These are phyloP conservation scores for Mortierella sp. DNA, from an alignment of 371 early-diverging fungal species.

Conservation along the genomic window DNA sequence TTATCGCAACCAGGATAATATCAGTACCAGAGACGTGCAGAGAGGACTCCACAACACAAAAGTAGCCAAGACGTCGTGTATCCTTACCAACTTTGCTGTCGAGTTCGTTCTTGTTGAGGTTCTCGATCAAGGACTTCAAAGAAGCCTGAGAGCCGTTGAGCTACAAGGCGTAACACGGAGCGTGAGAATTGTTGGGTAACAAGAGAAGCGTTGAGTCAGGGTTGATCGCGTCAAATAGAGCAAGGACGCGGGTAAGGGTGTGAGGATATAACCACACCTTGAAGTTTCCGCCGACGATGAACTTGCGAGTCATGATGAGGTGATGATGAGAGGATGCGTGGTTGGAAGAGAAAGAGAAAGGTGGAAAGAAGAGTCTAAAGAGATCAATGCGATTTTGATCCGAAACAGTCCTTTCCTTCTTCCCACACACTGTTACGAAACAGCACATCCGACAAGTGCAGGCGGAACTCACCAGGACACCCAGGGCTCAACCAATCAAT, in stretches of 20 bases:
- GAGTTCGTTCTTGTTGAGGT: slow-evolving; percentile 76
- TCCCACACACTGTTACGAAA: too few relatives aligned
- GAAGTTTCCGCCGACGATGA: slow-evolving; percentile 73
- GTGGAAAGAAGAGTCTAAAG: slow-evolving; percentile 7
- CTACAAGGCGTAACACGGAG: slow-evolving; percentile 8
- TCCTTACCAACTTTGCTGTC: slow-evolving; percentile 51
- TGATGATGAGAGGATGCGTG: background rate
- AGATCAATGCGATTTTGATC: too few relatives aligned
- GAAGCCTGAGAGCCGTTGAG: slow-evolving; percentile 83
- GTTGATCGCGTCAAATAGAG: too few relatives aligned
- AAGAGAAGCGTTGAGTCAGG: too few relatives aligned
- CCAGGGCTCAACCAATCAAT: too few relatives aligned
- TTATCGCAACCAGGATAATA: background rate
- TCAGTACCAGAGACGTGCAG: background rate
- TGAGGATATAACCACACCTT: slow-evolving; percentile 26
- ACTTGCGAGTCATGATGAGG: slow-evolving; percentile 70
- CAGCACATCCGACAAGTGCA: too few relatives aligned
- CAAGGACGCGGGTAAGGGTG: background rate
- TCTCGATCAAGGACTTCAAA: slow-evolving; percentile 76
- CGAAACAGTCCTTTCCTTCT: too few relatives aligned
- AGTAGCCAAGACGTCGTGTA: too few relatives aligned
- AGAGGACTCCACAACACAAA: background rate
- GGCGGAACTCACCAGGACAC: too few relatives aligned
- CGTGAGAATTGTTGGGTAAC: background rate
- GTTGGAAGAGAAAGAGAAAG: slow-evolving; percentile 7